A percentile compares a stretch with the other conserved stretches of the same genome.
Conservation (phyloP, 305 asterid species). For the Plantago lanceolata region DNA sequence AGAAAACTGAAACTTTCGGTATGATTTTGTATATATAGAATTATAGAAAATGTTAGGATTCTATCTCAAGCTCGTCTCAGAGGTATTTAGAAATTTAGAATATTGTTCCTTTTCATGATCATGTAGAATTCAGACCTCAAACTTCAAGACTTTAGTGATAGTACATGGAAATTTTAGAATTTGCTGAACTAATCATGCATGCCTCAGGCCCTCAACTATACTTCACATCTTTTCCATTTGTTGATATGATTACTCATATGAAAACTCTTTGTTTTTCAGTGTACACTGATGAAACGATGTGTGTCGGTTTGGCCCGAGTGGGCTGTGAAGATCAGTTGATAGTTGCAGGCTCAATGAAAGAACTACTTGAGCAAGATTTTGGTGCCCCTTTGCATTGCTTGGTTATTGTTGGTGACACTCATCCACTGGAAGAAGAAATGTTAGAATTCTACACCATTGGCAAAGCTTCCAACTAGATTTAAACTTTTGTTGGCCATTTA, state of each 20-base stretch:
- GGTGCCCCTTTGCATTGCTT: constrained; percentile 85
- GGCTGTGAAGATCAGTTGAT: constrained; percentile 83
- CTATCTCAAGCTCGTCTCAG: too few relatives aligned
- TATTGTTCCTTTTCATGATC: too few relatives aligned
- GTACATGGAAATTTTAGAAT: neutral
- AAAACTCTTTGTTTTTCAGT: constrained; percentile 35
- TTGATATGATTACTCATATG: neutral
- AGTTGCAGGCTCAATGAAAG: constrained; percentile 71
- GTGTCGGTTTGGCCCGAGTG: constrained; percentile 80
- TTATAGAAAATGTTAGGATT: too few relatives aligned
- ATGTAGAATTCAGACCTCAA: neutral
- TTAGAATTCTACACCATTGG: constrained; percentile 48
- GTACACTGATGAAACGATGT: constrained; percentile 52
- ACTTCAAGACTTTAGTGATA: neutral
- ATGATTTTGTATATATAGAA: too few relatives aligned
- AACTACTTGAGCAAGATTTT: constrained; percentile 51
- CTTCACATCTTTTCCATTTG: neutral
- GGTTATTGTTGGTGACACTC: constrained; percentile 74
- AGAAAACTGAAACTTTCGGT: too few relatives aligned
- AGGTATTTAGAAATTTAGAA: too few relatives aligned
- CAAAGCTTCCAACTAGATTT: constrained; percentile 10
- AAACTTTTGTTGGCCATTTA: neutral
- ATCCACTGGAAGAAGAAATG: constrained; percentile 88
- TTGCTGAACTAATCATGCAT: neutral
- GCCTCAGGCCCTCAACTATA: neutral